Percentiles rank a stretch among this genome's conserved stretches.
phyloP scores from a whole-genome alignment of 176 grass and related monocot genomes.

The Oryza coarctata region DNA sequence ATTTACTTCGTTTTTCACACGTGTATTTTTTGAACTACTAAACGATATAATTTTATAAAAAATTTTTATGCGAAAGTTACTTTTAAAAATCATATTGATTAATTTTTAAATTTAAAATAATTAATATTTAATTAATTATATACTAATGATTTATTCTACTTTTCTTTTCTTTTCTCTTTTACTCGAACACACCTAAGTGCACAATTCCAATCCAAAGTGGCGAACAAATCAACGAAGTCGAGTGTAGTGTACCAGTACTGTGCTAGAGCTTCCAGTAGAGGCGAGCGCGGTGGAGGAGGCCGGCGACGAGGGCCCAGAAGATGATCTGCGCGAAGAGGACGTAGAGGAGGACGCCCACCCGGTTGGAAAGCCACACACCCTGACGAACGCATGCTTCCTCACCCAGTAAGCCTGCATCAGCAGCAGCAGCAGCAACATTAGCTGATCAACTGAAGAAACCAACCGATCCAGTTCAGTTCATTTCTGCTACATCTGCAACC shows the following conservation, averaged over 20 bases:
- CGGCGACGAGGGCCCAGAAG: slow-evolving; percentile 77
- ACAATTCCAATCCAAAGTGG: too few species aligned
- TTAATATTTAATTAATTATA: too few species aligned
- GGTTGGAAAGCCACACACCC: slow-evolving; percentile 78
- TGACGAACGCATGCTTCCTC: slow-evolving; percentile 77
- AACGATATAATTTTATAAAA: too few species aligned
- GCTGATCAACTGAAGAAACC: background rate
- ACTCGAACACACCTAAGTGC: too few species aligned
- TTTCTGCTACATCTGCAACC: too few species aligned
- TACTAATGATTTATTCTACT: too few species aligned
- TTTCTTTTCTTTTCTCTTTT: too few species aligned
- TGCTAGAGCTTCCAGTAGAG: slow-evolving; percentile 90
- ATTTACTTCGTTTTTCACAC: too few species aligned
- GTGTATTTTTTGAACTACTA: too few species aligned
- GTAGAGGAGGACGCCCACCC: slow-evolving; percentile 83
- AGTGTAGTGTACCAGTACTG: background rate
- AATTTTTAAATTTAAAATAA: too few species aligned
- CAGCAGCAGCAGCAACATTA: background rate
- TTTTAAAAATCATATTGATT: too few species aligned
- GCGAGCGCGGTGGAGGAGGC: slow-evolving; percentile 57
- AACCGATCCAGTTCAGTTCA: background rate
- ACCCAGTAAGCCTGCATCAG: slow-evolving; percentile 81
- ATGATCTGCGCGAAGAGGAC: slow-evolving; percentile 83
- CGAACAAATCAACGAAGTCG: background rate
- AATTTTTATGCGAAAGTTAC: too few species aligned